Conservation (phyloP, 257 asterid species). For the Solanum stenotomum region DNA sequence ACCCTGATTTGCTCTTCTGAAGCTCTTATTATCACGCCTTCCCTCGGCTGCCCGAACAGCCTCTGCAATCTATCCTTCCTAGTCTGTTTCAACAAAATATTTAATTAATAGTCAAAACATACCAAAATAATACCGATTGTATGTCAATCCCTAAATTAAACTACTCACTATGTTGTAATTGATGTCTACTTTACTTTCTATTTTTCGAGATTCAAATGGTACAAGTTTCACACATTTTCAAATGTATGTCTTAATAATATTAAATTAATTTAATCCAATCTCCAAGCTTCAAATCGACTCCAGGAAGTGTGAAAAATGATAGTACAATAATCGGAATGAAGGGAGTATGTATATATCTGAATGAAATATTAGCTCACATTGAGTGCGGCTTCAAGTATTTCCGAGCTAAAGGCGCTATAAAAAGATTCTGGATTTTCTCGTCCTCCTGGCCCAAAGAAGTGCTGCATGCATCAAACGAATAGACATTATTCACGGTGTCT, state of each 20-base stretch:
- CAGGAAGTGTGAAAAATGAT: too few relatives aligned
- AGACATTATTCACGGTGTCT: not conserved
- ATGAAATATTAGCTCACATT: conserved; percentile 17
- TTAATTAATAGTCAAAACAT: not conserved
- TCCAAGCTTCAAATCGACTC: too few relatives aligned
- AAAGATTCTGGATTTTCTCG: conserved; percentile 36
- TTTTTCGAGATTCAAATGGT: too few relatives aligned
- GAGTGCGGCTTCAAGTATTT: conserved; percentile 56
- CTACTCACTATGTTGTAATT: too few relatives aligned
- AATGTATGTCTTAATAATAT: too few relatives aligned
- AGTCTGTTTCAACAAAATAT: conserved; percentile 4
- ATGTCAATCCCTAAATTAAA: too few relatives aligned
- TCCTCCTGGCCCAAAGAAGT: conserved; percentile 52
- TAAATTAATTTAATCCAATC: too few relatives aligned
- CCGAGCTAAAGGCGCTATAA: conserved; percentile 44
- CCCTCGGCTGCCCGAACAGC: conserved; percentile 35
- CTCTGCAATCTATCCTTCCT: conserved; percentile 26
- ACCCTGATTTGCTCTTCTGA: conserved; percentile 48
- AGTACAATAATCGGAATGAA: not conserved
- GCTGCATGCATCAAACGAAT: conserved; percentile 8
- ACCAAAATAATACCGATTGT: too few relatives aligned
- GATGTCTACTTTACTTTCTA: too few relatives aligned
- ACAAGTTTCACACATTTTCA: too few relatives aligned
- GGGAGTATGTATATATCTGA: not conserved
- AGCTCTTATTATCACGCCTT: conserved; percentile 44